Evolutionary conservation across 371 early-diverging fungal genomes (phyloP), one percentile per base, ranked within the genome.

Genomic region (Syncephalastrum monosporum): DNA sequence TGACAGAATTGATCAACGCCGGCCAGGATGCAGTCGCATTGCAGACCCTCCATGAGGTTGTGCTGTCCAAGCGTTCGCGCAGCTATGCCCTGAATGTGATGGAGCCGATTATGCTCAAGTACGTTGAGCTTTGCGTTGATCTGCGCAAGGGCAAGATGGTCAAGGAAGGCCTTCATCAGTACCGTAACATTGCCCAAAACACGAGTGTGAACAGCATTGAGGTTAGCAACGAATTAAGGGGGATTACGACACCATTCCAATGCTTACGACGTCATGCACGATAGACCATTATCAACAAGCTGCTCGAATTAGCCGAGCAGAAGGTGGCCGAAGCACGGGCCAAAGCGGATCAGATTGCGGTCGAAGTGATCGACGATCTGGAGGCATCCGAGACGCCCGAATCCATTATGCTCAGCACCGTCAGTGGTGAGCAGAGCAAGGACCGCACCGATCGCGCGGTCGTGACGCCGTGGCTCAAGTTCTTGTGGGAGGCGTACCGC

Each of bases 401-500:
- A 78, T 93, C 95, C 19, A 88, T 98, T 60, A 87, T 97, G 64
- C 77, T 96, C 60, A 90, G 92, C 75, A 91, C 96, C 59, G 95
- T 99, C 51, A 92, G 92, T 56, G 91, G 91, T 42, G 97, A 96
- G 59, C 95, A 92, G 72, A 86, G 71, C 77, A 95, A 94, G 75
- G 98, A 98, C 73, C 85, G 97, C 49, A 94, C 96, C 14, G 96
- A 97, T 71, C 91, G 98, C 57, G 94, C 93, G 55, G 91, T 97
- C 33, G 96, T 98, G 50, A 97, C 97, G 14, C 98, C 99, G 42
- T 96, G 97, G 95, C 84, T 99, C 61, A 93, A 93, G 76, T 96
- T 99, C 69, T 83, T 97, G 68, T 99, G 99, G 99, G 99, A 99
- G 79, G 91, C 92, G 16, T 98, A 97, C 81, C 87, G 99, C 57